Base-by-base conservation (phyloP, 2,329 filamentous ascomycete species). In the Fusarium citri region DNA sequence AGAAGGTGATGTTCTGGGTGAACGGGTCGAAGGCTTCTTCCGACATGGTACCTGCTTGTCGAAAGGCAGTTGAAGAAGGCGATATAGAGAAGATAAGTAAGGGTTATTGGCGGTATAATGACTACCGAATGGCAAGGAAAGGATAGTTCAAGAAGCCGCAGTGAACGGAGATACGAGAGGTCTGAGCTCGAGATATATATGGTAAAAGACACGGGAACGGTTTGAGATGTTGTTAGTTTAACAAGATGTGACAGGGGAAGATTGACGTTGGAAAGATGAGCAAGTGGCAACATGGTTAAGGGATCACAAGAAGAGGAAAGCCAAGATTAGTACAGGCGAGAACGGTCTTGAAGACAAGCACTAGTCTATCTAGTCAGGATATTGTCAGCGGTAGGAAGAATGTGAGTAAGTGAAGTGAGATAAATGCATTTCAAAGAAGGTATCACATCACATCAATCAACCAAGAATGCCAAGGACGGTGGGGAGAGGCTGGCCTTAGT, bases 1-100 rank as follows among this genome's bases (percentile, higher is more conserved):
- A 63, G 64, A 84, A 76, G 53, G 74, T 76, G 57, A 82, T 72
- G 62, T 75, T 75, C 60, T 84, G 82, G 23, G 62, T 66, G 46
- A 73, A 76, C 10, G 78, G 80, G 57, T 83, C 73, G 66, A 82
- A 82, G 67, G 48, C 42, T 28, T 42, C 23, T n/a, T 42, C 41
- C 26, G 41, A 65, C 76, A 77, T 78, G 42, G 45, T 62, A 58
- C 41, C 43, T 53, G 31, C n/a, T 41, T 26, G 3, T 28, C 34
- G 34, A 53, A 23, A 28, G 49, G 7, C n/a, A 53, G 49, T 25
- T 34, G 31, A 20, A 43, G 15, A 22, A 31, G 42, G 7, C 14
- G 23, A 41, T 22, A 40, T 42, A 60, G 46, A 37, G 37, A 26
- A 12, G 34, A 12, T 37, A n/a, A 37, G 18, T 37, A 10, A 55